Evolutionary conservation across 2,329 filamentous ascomycete genomes (phyloP).

Genomic region (Hypoxylon sp.): DNA sequence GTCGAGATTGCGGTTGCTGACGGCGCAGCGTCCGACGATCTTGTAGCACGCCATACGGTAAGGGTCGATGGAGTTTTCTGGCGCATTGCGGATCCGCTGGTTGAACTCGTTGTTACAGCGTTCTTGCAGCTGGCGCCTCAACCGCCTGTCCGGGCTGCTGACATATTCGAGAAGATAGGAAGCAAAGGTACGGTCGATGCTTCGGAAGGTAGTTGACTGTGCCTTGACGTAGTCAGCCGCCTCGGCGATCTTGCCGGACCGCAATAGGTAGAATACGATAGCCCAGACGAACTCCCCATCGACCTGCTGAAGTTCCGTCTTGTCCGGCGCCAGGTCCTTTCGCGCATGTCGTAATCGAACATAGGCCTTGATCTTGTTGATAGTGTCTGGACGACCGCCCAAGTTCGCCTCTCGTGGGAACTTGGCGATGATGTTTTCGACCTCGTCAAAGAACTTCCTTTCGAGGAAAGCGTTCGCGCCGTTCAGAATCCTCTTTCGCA

Average conservation of each 20-base stretch:
- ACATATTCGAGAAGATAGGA: slow-evolving; percentile 88
- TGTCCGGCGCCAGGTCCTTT: slow-evolving; percentile 85
- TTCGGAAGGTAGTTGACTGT: slow-evolving; percentile 82
- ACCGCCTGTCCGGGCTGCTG: slow-evolving; percentile 75
- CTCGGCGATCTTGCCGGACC: slow-evolving; percentile 83
- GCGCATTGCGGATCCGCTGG: slow-evolving; percentile 82
- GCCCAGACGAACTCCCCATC: slow-evolving; percentile 91
- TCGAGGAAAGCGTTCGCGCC: slow-evolving; percentile 85
- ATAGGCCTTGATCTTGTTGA: slow-evolving; percentile 92
- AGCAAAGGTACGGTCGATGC: slow-evolving; percentile 88
- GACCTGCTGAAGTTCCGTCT: slow-evolving; percentile 79
- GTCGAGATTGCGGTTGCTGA: slow-evolving; percentile 69
- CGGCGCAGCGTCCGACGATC: slow-evolving; percentile 82
- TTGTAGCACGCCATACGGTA: slow-evolving; percentile 99
- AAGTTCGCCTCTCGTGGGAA: slow-evolving; percentile 89
- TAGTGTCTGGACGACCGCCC: slow-evolving; percentile 84
- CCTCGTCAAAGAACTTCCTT: slow-evolving; percentile 77
- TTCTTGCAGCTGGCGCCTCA: slow-evolving; percentile 81
- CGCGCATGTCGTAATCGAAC: slow-evolving; percentile 81
- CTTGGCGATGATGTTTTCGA: slow-evolving; percentile 80
- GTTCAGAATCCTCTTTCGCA: slow-evolving; percentile 80
- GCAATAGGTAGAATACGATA: slow-evolving; percentile 88
- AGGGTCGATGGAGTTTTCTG: slow-evolving; percentile 87
- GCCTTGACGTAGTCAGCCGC: slow-evolving; percentile 86
- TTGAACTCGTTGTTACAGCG: slow-evolving; percentile 91